Evolutionary conservation across 2,329 filamentous ascomycete species (phyloP), one percentile per base, ranked within the genome.

Genomic region (Sarocladium kiliense): DNA sequence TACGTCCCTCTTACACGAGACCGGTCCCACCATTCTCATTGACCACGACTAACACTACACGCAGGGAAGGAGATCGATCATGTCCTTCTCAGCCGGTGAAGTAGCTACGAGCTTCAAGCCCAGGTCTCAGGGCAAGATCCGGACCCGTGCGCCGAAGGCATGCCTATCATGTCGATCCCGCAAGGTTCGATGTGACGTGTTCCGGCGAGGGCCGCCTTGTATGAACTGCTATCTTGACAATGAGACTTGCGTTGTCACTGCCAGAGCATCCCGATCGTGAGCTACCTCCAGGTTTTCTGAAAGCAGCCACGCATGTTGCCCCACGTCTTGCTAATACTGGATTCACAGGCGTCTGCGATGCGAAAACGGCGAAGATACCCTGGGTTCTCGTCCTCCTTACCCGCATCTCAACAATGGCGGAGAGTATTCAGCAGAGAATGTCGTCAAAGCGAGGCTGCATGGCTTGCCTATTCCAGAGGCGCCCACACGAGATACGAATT

Each of bases 151-250:
- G 30, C 50, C 26, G 1, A 77, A 77, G 50, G 76, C 76, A 14
- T 78, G 76, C 44, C 65, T 77, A 9, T 73, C 73, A 14, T 78
- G 76, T 59, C 68, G 76, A 19, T 68, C 74, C 16, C 67, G 76
- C 27, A 78, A 78, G 61, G 76, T 78, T n/a, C 68, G 76, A 27
- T 78, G 76, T 55, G 75, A 77, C 59, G 75, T 78, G 25, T 75
- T 71, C 37, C 74, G 74, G 55, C 67, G 71, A 55, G 76, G 75
- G 3, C 67, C 68, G 39, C 77, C 76, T 6, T 80, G 73, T 63
- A 78, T 77, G 66, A 78, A 78, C 54, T 79, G 75, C 60, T 74
- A 74, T 44, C 71, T 77, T 41, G 76, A 79, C 58, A 72, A 70
- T 56, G 74, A 77, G 58, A 67, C 66, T 0, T 71, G 71, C 57